Conservation (phyloP, 1,284 basidiomycete species). For the Pseudozyma sp. region DNA sequence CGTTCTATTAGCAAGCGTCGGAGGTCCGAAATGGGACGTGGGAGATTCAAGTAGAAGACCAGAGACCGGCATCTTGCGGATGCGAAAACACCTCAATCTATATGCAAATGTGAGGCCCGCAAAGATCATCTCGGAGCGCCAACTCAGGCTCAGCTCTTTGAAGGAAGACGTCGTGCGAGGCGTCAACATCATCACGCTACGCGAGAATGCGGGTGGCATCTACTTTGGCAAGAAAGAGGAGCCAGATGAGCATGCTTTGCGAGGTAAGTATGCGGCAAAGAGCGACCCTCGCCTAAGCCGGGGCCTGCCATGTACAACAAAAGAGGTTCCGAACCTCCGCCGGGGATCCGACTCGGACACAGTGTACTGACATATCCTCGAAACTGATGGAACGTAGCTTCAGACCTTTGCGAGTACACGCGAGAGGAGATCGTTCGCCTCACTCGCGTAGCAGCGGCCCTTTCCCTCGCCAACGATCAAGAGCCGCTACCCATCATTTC, state of each 20-base stretch:
- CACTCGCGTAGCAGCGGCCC: conserved; percentile 84
- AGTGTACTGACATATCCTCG: background rate
- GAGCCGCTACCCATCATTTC: conserved; percentile 91
- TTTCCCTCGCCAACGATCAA: conserved; percentile 80
- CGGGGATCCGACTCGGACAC: background rate
- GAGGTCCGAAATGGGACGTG: conserved; percentile 96
- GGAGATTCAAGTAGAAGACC: conserved; percentile 81
- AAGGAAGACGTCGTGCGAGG: conserved; percentile 85
- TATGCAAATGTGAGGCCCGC: conserved; percentile 98
- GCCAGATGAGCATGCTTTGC: conserved; percentile 70
- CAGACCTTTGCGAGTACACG: conserved; percentile 75
- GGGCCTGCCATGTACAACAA: too few species aligned
- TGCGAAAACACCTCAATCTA: conserved; percentile 90
- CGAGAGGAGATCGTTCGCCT: conserved; percentile 90
- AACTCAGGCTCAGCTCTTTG: conserved; percentile 86
- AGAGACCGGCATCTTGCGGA: conserved; percentile 86
- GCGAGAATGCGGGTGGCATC: conserved; percentile 77
- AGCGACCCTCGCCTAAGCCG: too few species aligned
- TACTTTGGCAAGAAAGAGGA: conserved; percentile 94
- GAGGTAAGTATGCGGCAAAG: conserved; percentile 23
- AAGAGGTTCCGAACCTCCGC: too few species aligned
- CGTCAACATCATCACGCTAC: conserved; percentile 89
- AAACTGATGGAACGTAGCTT: conserved; percentile 12
- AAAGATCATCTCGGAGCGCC: conserved; percentile 88
- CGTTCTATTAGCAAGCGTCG: conserved; percentile 80